A percentile compares a stretch with the other conserved stretches of the same genome.
These are phyloP conservation scores for Seiridium unicorne DNA, from an alignment of 2,329 filamentous ascomycete species.

Conservation along the genomic window DNA sequence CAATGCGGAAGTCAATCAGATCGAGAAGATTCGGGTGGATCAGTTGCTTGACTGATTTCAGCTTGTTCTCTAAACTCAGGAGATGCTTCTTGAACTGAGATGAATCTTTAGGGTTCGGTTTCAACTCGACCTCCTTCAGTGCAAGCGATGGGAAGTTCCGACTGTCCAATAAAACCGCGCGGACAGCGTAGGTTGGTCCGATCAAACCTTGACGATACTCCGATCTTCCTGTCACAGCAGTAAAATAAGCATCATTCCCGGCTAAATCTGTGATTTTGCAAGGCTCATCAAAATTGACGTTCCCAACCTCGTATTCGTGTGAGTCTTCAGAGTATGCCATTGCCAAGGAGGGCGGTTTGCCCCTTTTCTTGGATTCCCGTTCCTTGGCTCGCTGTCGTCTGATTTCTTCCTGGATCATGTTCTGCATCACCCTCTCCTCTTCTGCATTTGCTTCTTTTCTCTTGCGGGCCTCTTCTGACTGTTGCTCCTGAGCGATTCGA, in stretches of 20 bases:
- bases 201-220: constrained; percentile 64
- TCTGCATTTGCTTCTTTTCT: constrained; percentile 59
- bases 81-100: constrained; percentile 73
- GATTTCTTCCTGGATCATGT: constrained; percentile 72
- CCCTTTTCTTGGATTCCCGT: constrained; percentile 63
- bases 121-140: constrained; percentile 68
- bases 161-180: constrained; percentile 59
- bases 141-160: constrained; percentile 63
- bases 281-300: constrained; percentile 64
- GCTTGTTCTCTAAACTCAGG: constrained; percentile 70
- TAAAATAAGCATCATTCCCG: constrained; percentile 66
- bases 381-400: constrained; percentile 63
- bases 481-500: constrained; percentile 56
- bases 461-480: constrained; percentile 50
- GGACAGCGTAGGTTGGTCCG: constrained; percentile 70
- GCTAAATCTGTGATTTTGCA: constrained; percentile 62
- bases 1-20: constrained; percentile 80
- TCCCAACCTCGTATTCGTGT: constrained; percentile 28
- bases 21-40: constrained; percentile 76
- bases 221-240: constrained; percentile 67
- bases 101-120: constrained; percentile 54
- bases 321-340: constrained; percentile 32
- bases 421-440: constrained; percentile 67
- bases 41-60: constrained; percentile 73
- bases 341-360: constrained; percentile 43